phyloP scores from a whole-genome alignment of 2,329 filamentous ascomycete genomes.

The Colletotrichum gloeosporioides region DNA sequence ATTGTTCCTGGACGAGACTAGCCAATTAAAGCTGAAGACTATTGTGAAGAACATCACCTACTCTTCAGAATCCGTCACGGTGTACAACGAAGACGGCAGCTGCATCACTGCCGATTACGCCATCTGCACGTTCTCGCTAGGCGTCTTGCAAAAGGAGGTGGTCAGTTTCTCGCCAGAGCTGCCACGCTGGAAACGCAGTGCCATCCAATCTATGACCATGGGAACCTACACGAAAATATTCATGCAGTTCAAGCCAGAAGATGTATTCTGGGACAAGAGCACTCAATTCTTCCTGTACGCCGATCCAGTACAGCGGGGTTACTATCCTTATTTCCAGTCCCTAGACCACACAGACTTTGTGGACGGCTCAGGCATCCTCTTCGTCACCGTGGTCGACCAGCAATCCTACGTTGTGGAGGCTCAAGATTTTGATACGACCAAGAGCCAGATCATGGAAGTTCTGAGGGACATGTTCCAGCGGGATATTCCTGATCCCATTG shows the following conservation, averaged over 20 bases:
- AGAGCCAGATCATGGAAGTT: slow-evolving; percentile 61
- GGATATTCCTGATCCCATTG: slow-evolving; percentile 62
- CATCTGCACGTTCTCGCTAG: slow-evolving; percentile 71
- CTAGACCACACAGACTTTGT: slow-evolving; percentile 62
- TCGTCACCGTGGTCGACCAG: slow-evolving; percentile 65
- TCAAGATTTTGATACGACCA: slow-evolving; percentile 63
- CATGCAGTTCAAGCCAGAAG: slow-evolving; percentile 63
- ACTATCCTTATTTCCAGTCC: slow-evolving; percentile 68
- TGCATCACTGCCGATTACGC: slow-evolving; percentile 67
- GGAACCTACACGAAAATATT: slow-evolving; percentile 79
- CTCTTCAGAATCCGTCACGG: slow-evolving; percentile 53
- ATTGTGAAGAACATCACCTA: slow-evolving; percentile 61
- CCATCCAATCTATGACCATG: slow-evolving; percentile 70
- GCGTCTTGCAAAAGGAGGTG: slow-evolving; percentile 67
- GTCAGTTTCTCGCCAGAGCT: slow-evolving; percentile 64
- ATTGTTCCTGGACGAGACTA: slow-evolving; percentile 59
- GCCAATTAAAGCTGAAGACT: slow-evolving; percentile 62
- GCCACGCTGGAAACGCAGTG: slow-evolving; percentile 68
- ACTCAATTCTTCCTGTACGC: slow-evolving; percentile 52
- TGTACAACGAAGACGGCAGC: slow-evolving; percentile 57
- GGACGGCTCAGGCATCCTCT: slow-evolving; percentile 67
- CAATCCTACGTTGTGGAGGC: slow-evolving; percentile 64
- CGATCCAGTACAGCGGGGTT: slow-evolving; percentile 43
- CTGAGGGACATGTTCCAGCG: slow-evolving; percentile 65
- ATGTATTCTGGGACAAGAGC: slow-evolving; percentile 65